Base-by-base conservation (phyloP, 2,329 filamentous ascomycete species). In the Raffaelea albimanens region DNA sequence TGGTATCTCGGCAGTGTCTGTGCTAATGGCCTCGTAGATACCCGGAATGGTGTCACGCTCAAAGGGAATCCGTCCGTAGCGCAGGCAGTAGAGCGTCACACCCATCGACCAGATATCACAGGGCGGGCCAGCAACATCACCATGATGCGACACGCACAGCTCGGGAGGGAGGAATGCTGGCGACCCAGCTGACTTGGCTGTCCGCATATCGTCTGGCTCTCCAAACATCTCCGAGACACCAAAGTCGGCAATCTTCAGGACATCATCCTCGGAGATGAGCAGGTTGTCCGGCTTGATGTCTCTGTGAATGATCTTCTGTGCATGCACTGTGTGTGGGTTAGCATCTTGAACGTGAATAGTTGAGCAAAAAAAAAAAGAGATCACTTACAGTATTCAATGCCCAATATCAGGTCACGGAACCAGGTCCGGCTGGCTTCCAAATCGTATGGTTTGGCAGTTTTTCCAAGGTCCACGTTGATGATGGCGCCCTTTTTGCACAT, bases 101-200 rank as follows among this genome's bases (percentile, higher is more conserved):
- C 93, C 93, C 91, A 97, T 97, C 3, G 91, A 95, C 93, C 93
- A 98, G 46, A 98, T 89, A 64, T 98, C 93, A 4, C 88, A 88
- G 4, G 91, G 89, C 57, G 80, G 85, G 11, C 93, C 93, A 3
- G 87, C 91, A 2, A 97, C 83, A 55, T 90, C 83, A 1, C 87
- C 87, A 61, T 96, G 91, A 57, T 80, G 89, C 8, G 82, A 79
- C 20, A 90, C 82, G 59, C 93, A 98, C 13, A 98, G 72, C 64
- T 98, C 93, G 0, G 93, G 93, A 0, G 93, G 87, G 49, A 97
- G 76, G 59, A 98, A 98, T 1, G 93, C 93, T 0, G 93, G 93
- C 3, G 90, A 96, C 1, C 93, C 93, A 11, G 90, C 90, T 3
- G 89, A 91, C 66, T 97, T 98, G 50, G 85, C 82, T 0, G 88